Conservation (phyloP, 2,329 filamentous ascomycete species). For the Sporothrix humicola region DNA sequence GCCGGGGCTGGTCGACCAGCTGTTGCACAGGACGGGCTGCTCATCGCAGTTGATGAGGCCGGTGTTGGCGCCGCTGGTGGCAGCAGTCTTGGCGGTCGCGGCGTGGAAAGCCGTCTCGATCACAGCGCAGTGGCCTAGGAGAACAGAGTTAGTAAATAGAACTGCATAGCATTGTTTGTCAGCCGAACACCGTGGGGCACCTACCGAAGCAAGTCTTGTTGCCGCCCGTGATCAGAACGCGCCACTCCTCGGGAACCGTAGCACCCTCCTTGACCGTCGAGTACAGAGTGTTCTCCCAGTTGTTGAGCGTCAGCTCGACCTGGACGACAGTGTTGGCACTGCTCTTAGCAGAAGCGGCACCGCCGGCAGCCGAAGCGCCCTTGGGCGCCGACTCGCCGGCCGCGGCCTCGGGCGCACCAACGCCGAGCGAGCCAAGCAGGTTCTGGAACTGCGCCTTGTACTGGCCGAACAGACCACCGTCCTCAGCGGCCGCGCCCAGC, state of each 20-base stretch:
- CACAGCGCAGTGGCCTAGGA: conserved; percentile 65
- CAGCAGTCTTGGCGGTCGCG: conserved; percentile 67
- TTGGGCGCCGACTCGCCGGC: conserved; percentile 9
- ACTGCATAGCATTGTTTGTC: too few relatives aligned
- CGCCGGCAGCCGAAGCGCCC: conserved; percentile 58
- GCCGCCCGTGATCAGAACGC: conserved; percentile 73
- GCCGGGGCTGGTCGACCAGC: conserved; percentile 70
- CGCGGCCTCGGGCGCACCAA: conserved; percentile 49
- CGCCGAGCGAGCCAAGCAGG: conserved; percentile 61
- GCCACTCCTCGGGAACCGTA: conserved; percentile 74
- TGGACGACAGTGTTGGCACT: conserved; percentile 48
- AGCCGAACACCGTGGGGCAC: conserved; percentile 36
- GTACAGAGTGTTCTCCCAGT: conserved; percentile 73
- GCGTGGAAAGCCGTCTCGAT: conserved; percentile 71
- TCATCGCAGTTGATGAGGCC: conserved; percentile 75
- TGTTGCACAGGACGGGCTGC: conserved; percentile 75
- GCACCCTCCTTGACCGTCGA: conserved; percentile 63
- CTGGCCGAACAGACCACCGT: conserved; percentile 54
- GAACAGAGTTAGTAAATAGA: neutral
- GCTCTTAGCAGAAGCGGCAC: conserved; percentile 40
- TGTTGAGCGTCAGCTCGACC: conserved; percentile 63
- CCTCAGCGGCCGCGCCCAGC: conserved; percentile 58
- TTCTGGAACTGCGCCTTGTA: conserved; percentile 69
- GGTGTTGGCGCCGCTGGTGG: conserved; percentile 69
- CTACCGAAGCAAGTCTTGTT: conserved; percentile 78